Evolutionary conservation across 129 eudicot genomes (phyloP).

Genomic region (Gnaphalium uliginosum): DNA sequence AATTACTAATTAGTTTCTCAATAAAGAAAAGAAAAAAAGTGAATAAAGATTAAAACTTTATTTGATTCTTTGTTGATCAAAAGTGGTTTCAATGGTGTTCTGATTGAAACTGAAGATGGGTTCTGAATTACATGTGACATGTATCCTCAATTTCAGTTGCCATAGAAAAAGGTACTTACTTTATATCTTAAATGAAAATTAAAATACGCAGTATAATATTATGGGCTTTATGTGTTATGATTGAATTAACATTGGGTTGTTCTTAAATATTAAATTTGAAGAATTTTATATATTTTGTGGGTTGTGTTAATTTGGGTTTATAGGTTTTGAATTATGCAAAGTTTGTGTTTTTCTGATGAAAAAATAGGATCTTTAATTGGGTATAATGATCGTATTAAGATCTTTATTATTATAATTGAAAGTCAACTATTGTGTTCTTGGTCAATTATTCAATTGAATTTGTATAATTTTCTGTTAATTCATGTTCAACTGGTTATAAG

Average conservation of each 20-base stretch:
- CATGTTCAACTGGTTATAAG: not conserved
- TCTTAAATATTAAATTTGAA: not conserved
- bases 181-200: not conserved
- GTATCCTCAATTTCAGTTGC: constrained; percentile 41
- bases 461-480: not conserved
- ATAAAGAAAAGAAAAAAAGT: constrained; percentile 35
- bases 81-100: constrained; percentile 28
- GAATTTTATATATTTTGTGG: constrained; percentile 25
- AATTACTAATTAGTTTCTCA: constrained; percentile 19
- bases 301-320: not conserved
- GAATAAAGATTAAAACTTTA: constrained; percentile 40
- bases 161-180: constrained; percentile 44
- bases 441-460: not conserved
- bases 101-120: constrained; percentile 55
- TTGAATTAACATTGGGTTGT: constrained; percentile 5
- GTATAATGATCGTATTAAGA: constrained; percentile 8
- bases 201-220: not conserved
- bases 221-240: not conserved
- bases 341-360: constrained; percentile 18
- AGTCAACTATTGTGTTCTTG: constrained; percentile 29
- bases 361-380: constrained; percentile 11
- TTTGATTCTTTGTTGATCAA: constrained; percentile 54
- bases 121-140: constrained; percentile 46
- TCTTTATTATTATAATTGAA: not conserved
- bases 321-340: constrained; percentile 8